phyloP scores from a whole-genome alignment of 2,329 filamentous ascomycete species.

The Apiospora koreana region DNA sequence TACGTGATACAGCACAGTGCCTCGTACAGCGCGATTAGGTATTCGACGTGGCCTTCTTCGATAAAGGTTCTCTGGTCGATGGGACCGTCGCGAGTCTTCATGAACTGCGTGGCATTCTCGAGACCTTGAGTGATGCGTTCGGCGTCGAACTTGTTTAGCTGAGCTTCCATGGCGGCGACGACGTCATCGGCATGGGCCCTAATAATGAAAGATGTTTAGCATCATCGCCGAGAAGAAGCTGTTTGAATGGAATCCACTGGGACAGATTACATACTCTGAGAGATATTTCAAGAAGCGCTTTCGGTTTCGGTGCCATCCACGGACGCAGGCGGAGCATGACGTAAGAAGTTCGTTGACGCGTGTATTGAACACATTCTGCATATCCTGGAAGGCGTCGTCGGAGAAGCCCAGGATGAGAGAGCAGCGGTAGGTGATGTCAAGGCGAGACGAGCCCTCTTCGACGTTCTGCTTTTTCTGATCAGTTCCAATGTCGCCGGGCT shows the following conservation, averaged over 20 bases:
- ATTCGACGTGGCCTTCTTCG: slow-evolving; percentile 50
- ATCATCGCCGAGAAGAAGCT: background rate
- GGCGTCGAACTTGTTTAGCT: slow-evolving; percentile 63
- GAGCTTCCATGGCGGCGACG: slow-evolving; percentile 52
- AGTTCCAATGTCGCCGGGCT: slow-evolving; percentile 46
- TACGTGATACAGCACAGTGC: slow-evolving; percentile 83
- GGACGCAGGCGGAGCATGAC: slow-evolving; percentile 69
- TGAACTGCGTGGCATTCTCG: slow-evolving; percentile 53
- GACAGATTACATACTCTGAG: slow-evolving; percentile 49
- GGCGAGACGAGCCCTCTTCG: slow-evolving; percentile 53
- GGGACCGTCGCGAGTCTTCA: slow-evolving; percentile 42
- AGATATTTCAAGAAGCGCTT: slow-evolving; percentile 63
- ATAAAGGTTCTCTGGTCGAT: slow-evolving; percentile 43
- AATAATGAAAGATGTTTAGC: slow-evolving; percentile 13
- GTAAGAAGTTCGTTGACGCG: slow-evolving; percentile 61
- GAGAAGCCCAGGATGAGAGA: slow-evolving; percentile 70
- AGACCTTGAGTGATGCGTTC: slow-evolving; percentile 62
- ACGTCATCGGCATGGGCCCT: slow-evolving; percentile 48
- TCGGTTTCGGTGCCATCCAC: slow-evolving; percentile 73
- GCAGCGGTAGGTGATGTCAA: slow-evolving; percentile 66
- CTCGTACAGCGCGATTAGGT: slow-evolving; percentile 84
- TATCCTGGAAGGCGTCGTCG: slow-evolving; percentile 58
- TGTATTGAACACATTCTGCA: slow-evolving; percentile 59
- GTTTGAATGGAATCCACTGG: background rate
- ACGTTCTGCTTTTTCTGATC: slow-evolving; percentile 57